phyloP scores from a whole-genome alignment of 2,329 filamentous ascomycete genomes.

The Orbilia javanica region DNA sequence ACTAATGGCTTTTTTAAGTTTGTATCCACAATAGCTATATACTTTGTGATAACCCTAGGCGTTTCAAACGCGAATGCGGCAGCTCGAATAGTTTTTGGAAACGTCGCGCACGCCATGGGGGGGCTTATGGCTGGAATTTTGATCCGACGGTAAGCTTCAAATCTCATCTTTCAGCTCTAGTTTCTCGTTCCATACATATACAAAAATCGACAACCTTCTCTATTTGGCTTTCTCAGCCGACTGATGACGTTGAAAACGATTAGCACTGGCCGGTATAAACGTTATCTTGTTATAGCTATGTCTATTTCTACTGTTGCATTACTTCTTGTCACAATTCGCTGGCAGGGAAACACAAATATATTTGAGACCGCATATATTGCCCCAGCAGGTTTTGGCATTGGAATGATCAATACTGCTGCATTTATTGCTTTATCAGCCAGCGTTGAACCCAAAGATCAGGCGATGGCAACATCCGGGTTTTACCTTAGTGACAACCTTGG shows the following conservation, averaged over 20 bases:
- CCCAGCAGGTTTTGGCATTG: constrained; percentile 68
- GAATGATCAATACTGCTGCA: constrained; percentile 49
- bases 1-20: constrained; percentile 64
- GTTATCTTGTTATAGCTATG: constrained; percentile 69
- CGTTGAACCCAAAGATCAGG: constrained; percentile 34
- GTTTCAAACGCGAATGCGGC: constrained; percentile 73
- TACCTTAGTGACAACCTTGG: constrained; percentile 56
- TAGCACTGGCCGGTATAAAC: constrained; percentile 73
- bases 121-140: constrained; percentile 72
- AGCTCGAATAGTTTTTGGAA: constrained; percentile 75
- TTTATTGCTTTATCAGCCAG: constrained; percentile 54
- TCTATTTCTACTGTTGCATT: constrained; percentile 26
- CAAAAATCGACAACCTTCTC: too few relatives aligned
- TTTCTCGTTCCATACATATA: constrained; percentile 58
- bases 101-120: constrained; percentile 75
- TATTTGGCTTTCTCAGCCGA: too few relatives aligned
- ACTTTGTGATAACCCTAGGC: constrained; percentile 75
- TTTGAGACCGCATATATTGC: constrained; percentile 69
- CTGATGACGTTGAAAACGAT: constrained; percentile 51
- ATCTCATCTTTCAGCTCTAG: neutral
- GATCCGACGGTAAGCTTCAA: constrained; percentile 64
- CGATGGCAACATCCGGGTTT: constrained; percentile 53
- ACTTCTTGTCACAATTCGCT: constrained; percentile 66
- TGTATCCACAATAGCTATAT: constrained; percentile 76
- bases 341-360: constrained; percentile 71